Evolutionary conservation across 2,329 filamentous ascomycete genomes (phyloP), one percentile per base, ranked within the genome.

Genomic region (Pseudocercospora fuligena): DNA sequence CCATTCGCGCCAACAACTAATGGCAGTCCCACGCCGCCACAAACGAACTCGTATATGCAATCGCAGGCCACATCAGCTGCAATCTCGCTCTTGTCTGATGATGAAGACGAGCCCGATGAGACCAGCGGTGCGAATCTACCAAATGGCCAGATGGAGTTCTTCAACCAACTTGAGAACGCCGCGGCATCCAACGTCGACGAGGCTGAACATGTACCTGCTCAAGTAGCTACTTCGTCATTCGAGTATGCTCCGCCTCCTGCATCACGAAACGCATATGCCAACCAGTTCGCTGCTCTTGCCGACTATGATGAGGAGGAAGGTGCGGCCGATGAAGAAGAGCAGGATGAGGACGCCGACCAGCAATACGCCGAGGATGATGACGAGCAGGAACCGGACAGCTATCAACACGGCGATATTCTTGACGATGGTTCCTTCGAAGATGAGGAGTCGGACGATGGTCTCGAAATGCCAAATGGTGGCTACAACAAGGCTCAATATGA

Each of bases 31-130:
- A 60, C 61, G 19, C 62, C 65, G 36, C 61, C 64, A 27, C 66
- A 59, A 60, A 23, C 54, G n/a, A 71, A 70, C 46, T 64, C 66
- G 1, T 70, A 70, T 58, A 66, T 70, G 57, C 61, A 63, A 60
- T 63, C 66, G 9, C 66, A 72, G 47, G 61, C 65, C 9, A 66
- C 66, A 25, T 69, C 70, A 12, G 62, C 63, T 49, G 60, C 68
- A 1, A 67, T 74, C 19, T 71, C 72, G 27, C 63, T 73, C 21
- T 23, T 73, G 7, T 73, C 73, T 12, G 70, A 72, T 51, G 69
- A 70, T 33, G 71, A 67, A 49, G 64, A 70, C 27, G 69, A 67
- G 36, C 61, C 67, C 8, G 67, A 70, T 16, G 40, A 36, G 40
- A 21, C 40, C 27, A 57, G 65, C 23, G 60, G 25, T 12, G 16